Conservation (phyloP, 495 filamentous ascomycete genomes). For the Penicillium subrubescens region DNA sequence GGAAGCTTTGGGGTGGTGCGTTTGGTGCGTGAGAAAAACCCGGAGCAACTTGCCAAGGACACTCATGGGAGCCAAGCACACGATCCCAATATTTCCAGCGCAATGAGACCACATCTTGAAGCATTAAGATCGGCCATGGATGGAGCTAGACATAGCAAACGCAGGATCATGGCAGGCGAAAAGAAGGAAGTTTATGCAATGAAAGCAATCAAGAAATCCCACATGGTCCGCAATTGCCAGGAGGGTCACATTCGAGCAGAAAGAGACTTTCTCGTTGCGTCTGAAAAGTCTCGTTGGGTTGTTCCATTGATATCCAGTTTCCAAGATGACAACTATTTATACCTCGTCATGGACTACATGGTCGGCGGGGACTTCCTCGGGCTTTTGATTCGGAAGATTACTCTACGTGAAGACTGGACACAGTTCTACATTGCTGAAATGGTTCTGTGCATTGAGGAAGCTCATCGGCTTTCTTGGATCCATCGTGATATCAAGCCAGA, state of each 20-base stretch:
- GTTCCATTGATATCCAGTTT: slow-evolving; percentile 88
- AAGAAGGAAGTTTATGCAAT: slow-evolving; percentile 79
- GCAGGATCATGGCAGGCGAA: slow-evolving; percentile 33
- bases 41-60: neutral
- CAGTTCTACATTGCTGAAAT: slow-evolving; percentile 92
- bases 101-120: slow-evolving; percentile 8
- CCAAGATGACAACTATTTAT: slow-evolving; percentile 80
- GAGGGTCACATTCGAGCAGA: slow-evolving; percentile 92
- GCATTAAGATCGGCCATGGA: slow-evolving; percentile 32
- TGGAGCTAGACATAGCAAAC: slow-evolving; percentile 25
- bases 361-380: slow-evolving; percentile 92
- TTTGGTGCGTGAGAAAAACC: slow-evolving; percentile 68
- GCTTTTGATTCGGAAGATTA: slow-evolving; percentile 77
- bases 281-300: slow-evolving; percentile 81
- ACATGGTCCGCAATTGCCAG: slow-evolving; percentile 86
- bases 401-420: slow-evolving; percentile 74
- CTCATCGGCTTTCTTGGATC: slow-evolving; percentile 83
- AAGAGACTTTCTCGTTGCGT: slow-evolving; percentile 85
- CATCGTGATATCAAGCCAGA: slow-evolving; percentile 96
- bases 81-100: neutral
- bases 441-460: slow-evolving; percentile 92
- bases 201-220: slow-evolving; percentile 93
- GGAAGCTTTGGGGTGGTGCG: slow-evolving; percentile 93
- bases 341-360: slow-evolving; percentile 98
- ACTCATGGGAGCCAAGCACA: slow-evolving; percentile 8